phyloP scores from a whole-genome alignment of 139 green algal genomes.

The Diplosphaera chodatii region DNA sequence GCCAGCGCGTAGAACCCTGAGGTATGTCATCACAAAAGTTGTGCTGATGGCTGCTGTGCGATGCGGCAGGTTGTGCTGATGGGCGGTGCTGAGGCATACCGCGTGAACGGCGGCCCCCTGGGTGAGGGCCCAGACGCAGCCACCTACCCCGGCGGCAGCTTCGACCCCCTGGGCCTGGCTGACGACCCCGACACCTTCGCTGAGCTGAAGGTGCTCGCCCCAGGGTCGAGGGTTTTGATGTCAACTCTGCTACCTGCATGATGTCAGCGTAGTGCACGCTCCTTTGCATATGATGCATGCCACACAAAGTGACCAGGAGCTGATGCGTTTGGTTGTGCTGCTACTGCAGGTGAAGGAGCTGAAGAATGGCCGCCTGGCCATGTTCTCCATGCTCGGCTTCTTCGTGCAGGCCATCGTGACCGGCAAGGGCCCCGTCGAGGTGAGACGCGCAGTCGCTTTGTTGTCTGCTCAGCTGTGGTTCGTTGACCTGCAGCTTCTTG shows the following conservation, averaged over 20 bases:
- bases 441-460: neutral
- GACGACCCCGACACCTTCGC: conserved; percentile 90
- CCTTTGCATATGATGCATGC: neutral
- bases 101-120: conserved; percentile 51
- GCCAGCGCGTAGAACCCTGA: too few species aligned
- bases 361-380: conserved; percentile 66
- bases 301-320: neutral
- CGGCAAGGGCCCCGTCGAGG: conserved; percentile 36
- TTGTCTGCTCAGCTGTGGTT: too few species aligned
- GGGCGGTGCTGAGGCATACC: conserved; percentile 76
- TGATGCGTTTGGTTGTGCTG: neutral
- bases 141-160: conserved; percentile 65
- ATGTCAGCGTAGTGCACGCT: neutral
- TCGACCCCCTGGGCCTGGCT: conserved; percentile 90
- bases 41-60: neutral
- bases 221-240: too few species aligned
- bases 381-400: conserved; percentile 60
- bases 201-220: conserved; percentile 58
- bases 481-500: too few species aligned
- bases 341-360: conserved; percentile 64
- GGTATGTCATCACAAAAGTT: neutral
- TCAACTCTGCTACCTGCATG: neutral
- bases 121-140: conserved; percentile 42
- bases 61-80: conserved; percentile 57
- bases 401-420: conserved; percentile 63